Percentiles rank a stretch among this genome's conserved stretches.
phyloP scores from a whole-genome alignment of 768 basidiomycete genomes.

The Rhizopogon rudus region DNA sequence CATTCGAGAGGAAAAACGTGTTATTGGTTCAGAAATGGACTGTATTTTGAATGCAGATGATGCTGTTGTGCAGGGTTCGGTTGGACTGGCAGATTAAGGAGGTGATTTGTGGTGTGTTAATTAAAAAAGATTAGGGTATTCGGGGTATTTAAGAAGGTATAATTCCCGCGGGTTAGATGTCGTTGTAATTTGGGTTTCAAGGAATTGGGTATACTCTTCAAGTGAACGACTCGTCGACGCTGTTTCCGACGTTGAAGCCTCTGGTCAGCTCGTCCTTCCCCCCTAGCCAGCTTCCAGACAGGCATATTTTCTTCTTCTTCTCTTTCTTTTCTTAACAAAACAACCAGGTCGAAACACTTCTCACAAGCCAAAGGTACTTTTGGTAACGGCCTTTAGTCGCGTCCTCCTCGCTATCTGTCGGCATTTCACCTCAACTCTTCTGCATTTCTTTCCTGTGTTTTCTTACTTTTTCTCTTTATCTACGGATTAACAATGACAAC shows the following conservation, averaged over 20 bases:
- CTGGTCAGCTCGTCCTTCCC: constrained; percentile 14
- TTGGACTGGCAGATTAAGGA: neutral
- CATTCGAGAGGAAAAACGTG: neutral
- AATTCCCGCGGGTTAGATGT: constrained; percentile 25
- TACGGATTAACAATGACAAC: constrained; percentile 49
- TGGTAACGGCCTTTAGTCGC: constrained; percentile 24
- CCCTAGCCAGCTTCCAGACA: constrained; percentile 21
- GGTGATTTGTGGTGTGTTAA: neutral
- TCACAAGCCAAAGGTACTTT: constrained; percentile 16
- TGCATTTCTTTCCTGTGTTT: constrained; percentile 18
- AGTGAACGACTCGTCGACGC: constrained; percentile 12
- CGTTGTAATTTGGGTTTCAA: constrained; percentile 21
- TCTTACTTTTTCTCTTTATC: constrained; percentile 24
- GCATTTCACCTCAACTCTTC: constrained; percentile 29
- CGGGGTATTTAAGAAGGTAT: constrained; percentile 8
- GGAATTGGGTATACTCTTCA: constrained; percentile 24
- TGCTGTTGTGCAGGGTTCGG: neutral
- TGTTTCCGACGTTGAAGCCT: neutral
- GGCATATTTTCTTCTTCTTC: constrained; percentile 12
- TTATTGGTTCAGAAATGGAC: neutral
- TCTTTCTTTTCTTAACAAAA: constrained; percentile 12
- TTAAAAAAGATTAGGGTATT: neutral
- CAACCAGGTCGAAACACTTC: constrained; percentile 12
- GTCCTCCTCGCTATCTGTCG: constrained; percentile 30
- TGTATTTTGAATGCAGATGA: neutral